Evolutionary conservation across 352 stramenopile species (phyloP).

Genomic region (Globisporangium iwayamae): DNA sequence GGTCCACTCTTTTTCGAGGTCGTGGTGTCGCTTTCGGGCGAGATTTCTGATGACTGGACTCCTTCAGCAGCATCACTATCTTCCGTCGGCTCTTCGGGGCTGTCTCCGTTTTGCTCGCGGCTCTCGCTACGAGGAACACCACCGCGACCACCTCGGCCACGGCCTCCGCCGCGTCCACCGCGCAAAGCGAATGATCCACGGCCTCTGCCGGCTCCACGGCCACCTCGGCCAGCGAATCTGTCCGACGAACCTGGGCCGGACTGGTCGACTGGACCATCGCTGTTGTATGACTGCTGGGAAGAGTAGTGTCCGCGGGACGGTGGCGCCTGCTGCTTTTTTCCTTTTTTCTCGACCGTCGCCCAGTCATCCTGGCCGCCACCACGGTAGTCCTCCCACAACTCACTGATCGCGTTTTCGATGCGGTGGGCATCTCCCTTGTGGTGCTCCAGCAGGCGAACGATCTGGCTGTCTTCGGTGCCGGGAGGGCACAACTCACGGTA

Average conservation of each 20-base stretch:
- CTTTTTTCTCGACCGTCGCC: slow-evolving; percentile 79
- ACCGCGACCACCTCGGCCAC: slow-evolving; percentile 36
- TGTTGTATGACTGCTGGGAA: slow-evolving; percentile 37
- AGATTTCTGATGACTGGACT: slow-evolving; percentile 1
- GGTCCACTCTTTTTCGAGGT: slow-evolving; percentile 37
- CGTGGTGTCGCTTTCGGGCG: slow-evolving; percentile 16
- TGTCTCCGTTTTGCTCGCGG: slow-evolving; percentile 26
- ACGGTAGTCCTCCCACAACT: slow-evolving; percentile 83
- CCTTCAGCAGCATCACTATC: slow-evolving; percentile 21
- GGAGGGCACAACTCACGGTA: slow-evolving; percentile 79
- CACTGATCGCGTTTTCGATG: slow-evolving; percentile 74
- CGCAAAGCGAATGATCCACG: slow-evolving; percentile 39
- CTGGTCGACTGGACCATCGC: slow-evolving; percentile 30
- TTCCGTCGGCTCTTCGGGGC: slow-evolving; percentile 47
- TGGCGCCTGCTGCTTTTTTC: slow-evolving; percentile 42
- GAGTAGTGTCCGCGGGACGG: slow-evolving; percentile 15
- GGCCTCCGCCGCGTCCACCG: slow-evolving; percentile 46
- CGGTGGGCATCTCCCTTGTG: slow-evolving; percentile 68
- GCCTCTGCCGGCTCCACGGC: slow-evolving; percentile 42
- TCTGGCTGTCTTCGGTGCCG: slow-evolving; percentile 74
- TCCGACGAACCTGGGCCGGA: slow-evolving; percentile 26
- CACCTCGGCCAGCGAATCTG: slow-evolving; percentile 29
- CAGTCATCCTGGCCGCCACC: slow-evolving; percentile 60
- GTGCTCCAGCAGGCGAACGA: slow-evolving; percentile 62
- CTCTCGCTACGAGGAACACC: slow-evolving; percentile 26